Evolutionary conservation across 768 basidiomycete species (phyloP), one percentile per base, ranked within the genome.

Genomic region (Rubroboletus pulcherrimus): DNA sequence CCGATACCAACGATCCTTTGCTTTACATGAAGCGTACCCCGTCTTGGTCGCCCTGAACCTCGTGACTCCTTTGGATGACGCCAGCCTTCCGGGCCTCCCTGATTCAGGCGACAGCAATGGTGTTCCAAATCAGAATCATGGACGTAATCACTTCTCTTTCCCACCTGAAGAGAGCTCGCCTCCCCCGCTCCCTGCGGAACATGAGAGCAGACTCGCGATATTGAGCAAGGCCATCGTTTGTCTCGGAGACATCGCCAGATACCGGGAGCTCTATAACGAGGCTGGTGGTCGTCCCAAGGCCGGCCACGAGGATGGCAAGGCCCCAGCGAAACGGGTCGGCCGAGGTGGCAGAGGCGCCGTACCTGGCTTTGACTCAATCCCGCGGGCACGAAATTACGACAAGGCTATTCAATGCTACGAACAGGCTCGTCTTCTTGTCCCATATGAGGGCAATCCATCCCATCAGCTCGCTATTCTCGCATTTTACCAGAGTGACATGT

Each of bases 391-490:
- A 59, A 87, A 86, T 60, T 93, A 87, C 66, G 78, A 84, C 43
- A 85, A 81, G 64, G 91, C 92, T 1, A 82, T 83, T 17, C 81
- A 82, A 48, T 91, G 86, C 67, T 99, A 98, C 70, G 85, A 91
- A 46, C 88, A 91, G 58, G 95, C 97, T 2, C 80, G 88, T 39
- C 66, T 86, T 31, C 78, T 99, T 9, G 75, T 90, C 7, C 96
- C 97, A 0, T 78, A 87, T 53, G 91, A 96, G 60, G 97, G 96
- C 61, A 95, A 98, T 65, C 83, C 97, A 0, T 96, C 89, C 19
- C 96, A 98, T 69, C 97, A 98, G 71, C 84, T 98, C 19, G 97
- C 96, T 5, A 95, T 98, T 56, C 81, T 98, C 33, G 82, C 93
- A 3, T 85, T 87, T 5, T 95, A 97, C 70, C 79, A 87, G 62